Percentiles rank a stretch among this genome's conserved stretches.
phyloP scores from a whole-genome alignment of 805 yeast species.

The Jamesozyma rosinii region DNA sequence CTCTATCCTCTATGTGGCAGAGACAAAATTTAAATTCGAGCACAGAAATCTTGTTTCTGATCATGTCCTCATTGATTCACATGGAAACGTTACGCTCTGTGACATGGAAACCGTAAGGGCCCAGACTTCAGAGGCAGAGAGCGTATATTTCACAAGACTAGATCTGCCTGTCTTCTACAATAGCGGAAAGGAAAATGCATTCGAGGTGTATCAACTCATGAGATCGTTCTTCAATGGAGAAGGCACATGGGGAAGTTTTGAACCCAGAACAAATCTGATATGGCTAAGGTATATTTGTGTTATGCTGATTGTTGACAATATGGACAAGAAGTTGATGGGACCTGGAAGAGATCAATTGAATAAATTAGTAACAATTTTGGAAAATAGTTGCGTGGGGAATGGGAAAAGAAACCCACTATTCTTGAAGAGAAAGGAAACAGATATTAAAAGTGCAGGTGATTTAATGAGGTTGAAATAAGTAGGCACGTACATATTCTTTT shows the following conservation, averaged over 20 bases:
- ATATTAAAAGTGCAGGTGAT: slow-evolving; percentile 17
- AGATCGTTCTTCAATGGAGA: slow-evolving; percentile 26
- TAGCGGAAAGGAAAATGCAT: slow-evolving; percentile 54
- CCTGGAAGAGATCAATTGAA: slow-evolving; percentile 16
- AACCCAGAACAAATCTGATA: slow-evolving; percentile 42
- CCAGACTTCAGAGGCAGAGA: slow-evolving; percentile 7
- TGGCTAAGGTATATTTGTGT: slow-evolving; percentile 60
- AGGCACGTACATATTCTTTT: background rate
- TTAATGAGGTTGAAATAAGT: slow-evolving; percentile 15
- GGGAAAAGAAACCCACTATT: slow-evolving; percentile 4
- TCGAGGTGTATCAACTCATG: slow-evolving; percentile 53
- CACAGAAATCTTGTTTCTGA: slow-evolving; percentile 67
- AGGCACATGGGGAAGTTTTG: slow-evolving; percentile 19
- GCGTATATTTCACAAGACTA: slow-evolving; percentile 42
- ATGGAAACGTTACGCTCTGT: slow-evolving; percentile 41
- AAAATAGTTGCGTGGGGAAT: background rate
- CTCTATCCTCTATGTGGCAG: slow-evolving; percentile 42
- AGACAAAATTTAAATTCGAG: slow-evolving; percentile 47
- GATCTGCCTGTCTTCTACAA: slow-evolving; percentile 55
- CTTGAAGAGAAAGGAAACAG: slow-evolving; percentile 15
- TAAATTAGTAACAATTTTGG: slow-evolving; percentile 8
- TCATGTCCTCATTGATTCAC: slow-evolving; percentile 42
- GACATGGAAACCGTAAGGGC: slow-evolving; percentile 49
- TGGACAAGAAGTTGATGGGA: slow-evolving; percentile 9
- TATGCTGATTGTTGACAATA: slow-evolving; percentile 34